Evolutionary conservation across 768 basidiomycete genomes (phyloP).

Genomic region (Leccinum aurantiacum): DNA sequence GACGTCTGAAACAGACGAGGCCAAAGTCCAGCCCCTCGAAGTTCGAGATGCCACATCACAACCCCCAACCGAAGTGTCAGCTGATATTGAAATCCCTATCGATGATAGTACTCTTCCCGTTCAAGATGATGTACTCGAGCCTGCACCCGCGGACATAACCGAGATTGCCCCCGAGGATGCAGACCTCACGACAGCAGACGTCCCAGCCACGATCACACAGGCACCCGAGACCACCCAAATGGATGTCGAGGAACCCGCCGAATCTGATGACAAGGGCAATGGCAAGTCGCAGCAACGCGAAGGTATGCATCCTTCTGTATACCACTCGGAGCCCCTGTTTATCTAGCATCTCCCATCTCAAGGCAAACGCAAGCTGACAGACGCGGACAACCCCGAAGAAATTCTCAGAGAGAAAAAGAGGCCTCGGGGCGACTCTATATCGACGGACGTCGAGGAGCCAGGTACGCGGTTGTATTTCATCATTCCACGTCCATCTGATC

Average conservation of each 20-base stretch:
- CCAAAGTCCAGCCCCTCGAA: background rate
- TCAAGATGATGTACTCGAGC: slow-evolving; percentile 11
- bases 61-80: background rate
- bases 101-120: slow-evolving; percentile 1
- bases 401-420: slow-evolving; percentile 28
- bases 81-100: slow-evolving; percentile 2
- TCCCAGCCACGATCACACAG: slow-evolving; percentile 1
- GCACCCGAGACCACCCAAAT: background rate
- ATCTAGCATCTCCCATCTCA: background rate
- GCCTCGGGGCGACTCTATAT: slow-evolving; percentile 24
- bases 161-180: slow-evolving; percentile 12
- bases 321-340: background rate
- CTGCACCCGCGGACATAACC: slow-evolving; percentile 3
- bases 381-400: slow-evolving; percentile 26
- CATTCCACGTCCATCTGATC: background rate
- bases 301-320: slow-evolving; percentile 9
- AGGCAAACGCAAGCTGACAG: slow-evolving; percentile 31
- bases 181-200: slow-evolving; percentile 6
- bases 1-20: slow-evolving; percentile 7
- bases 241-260: slow-evolving; percentile 16
- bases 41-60: slow-evolving; percentile 4
- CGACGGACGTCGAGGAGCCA: slow-evolving; percentile 42
- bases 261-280: slow-evolving; percentile 6
- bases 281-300: slow-evolving; percentile 21
- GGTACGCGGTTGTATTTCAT: slow-evolving; percentile 28